Conservation (phyloP, 2,329 filamentous ascomycete species). For the Verticillium tricorpus region DNA sequence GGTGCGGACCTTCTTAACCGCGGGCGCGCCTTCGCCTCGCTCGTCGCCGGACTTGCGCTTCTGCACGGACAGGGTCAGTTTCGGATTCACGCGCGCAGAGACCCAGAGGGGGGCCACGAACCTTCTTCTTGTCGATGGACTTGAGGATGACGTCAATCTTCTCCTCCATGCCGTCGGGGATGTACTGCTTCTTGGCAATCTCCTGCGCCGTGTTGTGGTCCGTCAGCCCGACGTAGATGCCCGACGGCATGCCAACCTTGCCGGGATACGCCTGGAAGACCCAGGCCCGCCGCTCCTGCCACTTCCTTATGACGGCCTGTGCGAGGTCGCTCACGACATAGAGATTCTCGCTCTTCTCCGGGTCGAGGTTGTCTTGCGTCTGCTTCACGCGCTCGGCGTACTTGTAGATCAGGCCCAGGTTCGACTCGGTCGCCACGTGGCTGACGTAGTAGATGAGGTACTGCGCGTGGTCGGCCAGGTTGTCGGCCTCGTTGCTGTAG, state of each 20-base stretch:
- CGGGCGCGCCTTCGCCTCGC: conserved; percentile 37
- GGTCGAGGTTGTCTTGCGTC: conserved; percentile 72
- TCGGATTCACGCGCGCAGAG: not conserved
- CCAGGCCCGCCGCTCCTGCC: conserved; percentile 83
- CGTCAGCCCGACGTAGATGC: conserved; percentile 70
- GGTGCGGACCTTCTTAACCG: conserved; percentile 32
- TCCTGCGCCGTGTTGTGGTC: conserved; percentile 76
- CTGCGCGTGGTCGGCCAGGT: conserved; percentile 75
- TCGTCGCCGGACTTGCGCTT: conserved; percentile 55
- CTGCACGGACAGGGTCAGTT: conserved; percentile 30
- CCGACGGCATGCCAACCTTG: conserved; percentile 75
- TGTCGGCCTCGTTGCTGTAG: conserved; percentile 62
- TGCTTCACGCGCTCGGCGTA: conserved; percentile 92
- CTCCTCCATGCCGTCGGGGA: conserved; percentile 73
- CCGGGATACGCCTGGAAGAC: conserved; percentile 77
- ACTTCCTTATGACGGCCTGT: conserved; percentile 75
- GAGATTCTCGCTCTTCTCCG: conserved; percentile 64
- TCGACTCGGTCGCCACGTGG: conserved; percentile 78
- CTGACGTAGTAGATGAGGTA: conserved; percentile 89
- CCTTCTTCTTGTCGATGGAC: conserved; percentile 69
- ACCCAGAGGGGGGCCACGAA: conserved; percentile 22
- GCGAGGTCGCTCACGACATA: conserved; percentile 87
- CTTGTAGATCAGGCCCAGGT: conserved; percentile 83
- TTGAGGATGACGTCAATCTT: conserved; percentile 65
- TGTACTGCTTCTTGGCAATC: conserved; percentile 80